Percentiles rank a stretch among this genome's conserved stretches.
These are phyloP conservation scores for Cercospora beticola DNA, from an alignment of 2,329 filamentous ascomycete genomes.

Conservation along the genomic window DNA sequence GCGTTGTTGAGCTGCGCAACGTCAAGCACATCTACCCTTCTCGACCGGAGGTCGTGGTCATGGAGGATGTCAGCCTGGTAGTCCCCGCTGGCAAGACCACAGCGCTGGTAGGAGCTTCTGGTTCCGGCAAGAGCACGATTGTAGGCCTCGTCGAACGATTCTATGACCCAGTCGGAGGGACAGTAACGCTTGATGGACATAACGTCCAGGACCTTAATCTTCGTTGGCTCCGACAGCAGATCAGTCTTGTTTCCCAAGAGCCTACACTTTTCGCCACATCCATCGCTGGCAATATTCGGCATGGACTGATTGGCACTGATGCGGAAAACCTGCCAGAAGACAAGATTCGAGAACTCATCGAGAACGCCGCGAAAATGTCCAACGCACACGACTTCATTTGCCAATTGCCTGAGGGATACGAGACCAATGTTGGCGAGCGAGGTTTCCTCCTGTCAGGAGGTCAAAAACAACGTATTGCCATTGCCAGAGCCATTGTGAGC, in stretches of 20 bases:
- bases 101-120: conserved; percentile 89
- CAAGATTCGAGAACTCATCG: conserved; percentile 67
- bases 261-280: conserved; percentile 86
- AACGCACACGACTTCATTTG: conserved; percentile 93
- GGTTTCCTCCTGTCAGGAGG: conserved; percentile 91
- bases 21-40: conserved; percentile 95
- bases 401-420: conserved; percentile 79
- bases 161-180: conserved; percentile 81
- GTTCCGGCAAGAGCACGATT: conserved; percentile 92
- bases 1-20: conserved; percentile 75
- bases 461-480: conserved; percentile 91
- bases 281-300: conserved; percentile 85
- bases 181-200: conserved; percentile 76
- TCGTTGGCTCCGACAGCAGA: conserved; percentile 86
- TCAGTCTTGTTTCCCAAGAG: conserved; percentile 90
- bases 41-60: conserved; percentile 82
- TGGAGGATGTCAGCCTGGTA: conserved; percentile 75
- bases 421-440: conserved; percentile 92
- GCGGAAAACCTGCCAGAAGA: conserved; percentile 69
- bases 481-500: conserved; percentile 84
- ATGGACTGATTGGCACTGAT: conserved; percentile 82
- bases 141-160: conserved; percentile 92
- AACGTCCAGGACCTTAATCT: conserved; percentile 81
- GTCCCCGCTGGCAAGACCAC: conserved; percentile 90
- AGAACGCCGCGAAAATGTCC: conserved; percentile 81